Evolutionary conservation across 2,329 filamentous ascomycete species (phyloP).

Genomic region (Shiraia bambusicola): DNA sequence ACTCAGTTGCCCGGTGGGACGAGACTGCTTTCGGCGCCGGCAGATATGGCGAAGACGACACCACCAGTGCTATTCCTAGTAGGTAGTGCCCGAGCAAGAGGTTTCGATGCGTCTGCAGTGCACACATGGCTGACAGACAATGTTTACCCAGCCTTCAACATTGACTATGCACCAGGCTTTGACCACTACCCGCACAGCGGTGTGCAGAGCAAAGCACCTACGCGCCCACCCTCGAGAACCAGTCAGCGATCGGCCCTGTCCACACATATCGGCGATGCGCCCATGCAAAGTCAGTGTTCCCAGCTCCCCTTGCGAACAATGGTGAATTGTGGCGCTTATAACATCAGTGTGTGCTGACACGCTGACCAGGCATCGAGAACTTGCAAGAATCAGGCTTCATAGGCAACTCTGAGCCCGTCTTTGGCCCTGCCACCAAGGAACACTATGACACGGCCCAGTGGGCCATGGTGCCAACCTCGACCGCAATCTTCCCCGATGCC

Average conservation of each 20-base stretch:
- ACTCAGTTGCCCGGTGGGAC: constrained; percentile 34
- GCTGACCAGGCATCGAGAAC: constrained; percentile 31
- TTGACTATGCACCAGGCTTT: constrained; percentile 35
- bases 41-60: constrained; percentile 31
- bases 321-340: neutral
- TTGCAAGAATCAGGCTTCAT: constrained; percentile 59
- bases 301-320: neutral
- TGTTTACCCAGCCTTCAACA: constrained; percentile 33
- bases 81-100: constrained; percentile 14
- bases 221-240: constrained; percentile 38
- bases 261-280: constrained; percentile 33
- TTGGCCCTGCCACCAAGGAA: constrained; percentile 57
- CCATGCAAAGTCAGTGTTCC: constrained; percentile 35
- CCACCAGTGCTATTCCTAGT: constrained; percentile 27
- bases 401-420: constrained; percentile 45
- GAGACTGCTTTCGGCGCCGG: constrained; percentile 33
- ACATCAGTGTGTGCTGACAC: constrained; percentile 16
- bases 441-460: constrained; percentile 57
- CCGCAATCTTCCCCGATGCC: constrained; percentile 56
- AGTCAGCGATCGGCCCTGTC: constrained; percentile 36
- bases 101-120: constrained; percentile 1
- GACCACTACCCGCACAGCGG: constrained; percentile 37
- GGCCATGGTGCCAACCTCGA: constrained; percentile 56
- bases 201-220: constrained; percentile 38
- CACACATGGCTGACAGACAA: constrained; percentile 19